These are phyloP conservation scores for Coniosporium apollinis DNA, from an alignment of 495 filamentous ascomycete genomes.

Conservation along the genomic window DNA sequence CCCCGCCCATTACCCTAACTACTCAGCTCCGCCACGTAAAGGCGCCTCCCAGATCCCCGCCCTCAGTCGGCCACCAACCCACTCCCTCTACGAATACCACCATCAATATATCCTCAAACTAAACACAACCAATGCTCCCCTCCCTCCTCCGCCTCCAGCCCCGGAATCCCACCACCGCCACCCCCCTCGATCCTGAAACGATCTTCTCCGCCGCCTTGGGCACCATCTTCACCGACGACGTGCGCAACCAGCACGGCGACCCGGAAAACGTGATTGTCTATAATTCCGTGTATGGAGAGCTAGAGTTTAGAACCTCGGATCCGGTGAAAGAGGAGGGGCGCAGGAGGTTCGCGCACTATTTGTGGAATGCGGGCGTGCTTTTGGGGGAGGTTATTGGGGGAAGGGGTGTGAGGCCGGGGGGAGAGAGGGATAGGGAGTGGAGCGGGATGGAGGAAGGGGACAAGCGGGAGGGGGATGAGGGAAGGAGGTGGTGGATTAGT, in stretches of 20 bases:
- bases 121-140: too few relatives aligned
- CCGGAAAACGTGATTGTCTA: conserved; percentile 47
- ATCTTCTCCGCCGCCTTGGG: conserved; percentile 44
- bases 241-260: conserved; percentile 59
- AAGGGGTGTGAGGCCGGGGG: conserved; percentile 4
- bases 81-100: too few relatives aligned
- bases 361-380: conserved; percentile 71
- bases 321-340: conserved; percentile 39
- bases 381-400: conserved; percentile 51
- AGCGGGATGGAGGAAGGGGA: background rate
- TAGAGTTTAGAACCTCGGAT: conserved; percentile 36
- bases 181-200: conserved; percentile 42
- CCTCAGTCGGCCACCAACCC: too few relatives aligned
- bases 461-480: conserved; percentile 8
- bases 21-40: too few relatives aligned
- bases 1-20: too few relatives aligned
- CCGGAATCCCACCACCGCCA: background rate
- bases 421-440: conserved; percentile 3
- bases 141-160: conserved; percentile 5
- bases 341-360: conserved; percentile 60
- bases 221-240: conserved; percentile 61
- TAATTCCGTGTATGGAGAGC: conserved; percentile 27
- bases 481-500: conserved; percentile 12
- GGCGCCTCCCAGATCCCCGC: too few relatives aligned
- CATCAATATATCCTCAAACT: too few relatives aligned